These are phyloP conservation scores for Dichotomocladium elegans DNA, from an alignment of 371 early-diverging fungal species.

Conservation along the genomic window DNA sequence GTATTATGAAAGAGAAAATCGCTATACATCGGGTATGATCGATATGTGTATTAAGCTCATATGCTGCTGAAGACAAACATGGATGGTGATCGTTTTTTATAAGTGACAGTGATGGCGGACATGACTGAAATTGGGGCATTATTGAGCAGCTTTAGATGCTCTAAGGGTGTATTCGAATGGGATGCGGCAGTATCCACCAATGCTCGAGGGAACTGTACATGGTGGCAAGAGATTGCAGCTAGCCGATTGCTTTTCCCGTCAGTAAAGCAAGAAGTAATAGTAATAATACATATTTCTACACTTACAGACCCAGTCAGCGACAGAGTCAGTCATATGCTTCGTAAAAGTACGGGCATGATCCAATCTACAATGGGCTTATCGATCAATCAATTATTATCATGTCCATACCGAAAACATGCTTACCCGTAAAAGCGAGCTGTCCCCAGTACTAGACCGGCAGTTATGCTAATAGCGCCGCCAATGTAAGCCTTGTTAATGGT, in stretches of 20 bases:
- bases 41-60: too few species aligned
- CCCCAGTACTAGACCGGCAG: constrained; percentile 9
- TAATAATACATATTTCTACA: too few species aligned
- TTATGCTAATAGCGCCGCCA: constrained; percentile 10
- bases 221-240: neutral
- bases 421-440: constrained; percentile 8
- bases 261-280: neutral
- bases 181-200: constrained; percentile 3
- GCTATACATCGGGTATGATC: too few species aligned
- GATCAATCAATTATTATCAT: too few species aligned
- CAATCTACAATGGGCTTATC: too few species aligned
- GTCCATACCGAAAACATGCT: too few species aligned
- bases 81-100: neutral
- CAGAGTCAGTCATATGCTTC: neutral
- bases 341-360: neutral
- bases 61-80: too few species aligned
- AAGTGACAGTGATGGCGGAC: neutral
- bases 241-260: too few species aligned
- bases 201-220: neutral
- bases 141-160: constrained; percentile 8
- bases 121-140: constrained; percentile 8
- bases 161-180: constrained; percentile 5
- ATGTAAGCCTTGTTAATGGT: constrained; percentile 2
- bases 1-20: too few species aligned
- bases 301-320: neutral